Conservation (phyloP, 805 yeast genomes). For the Saccharomycopsis fibuligera region DNA sequence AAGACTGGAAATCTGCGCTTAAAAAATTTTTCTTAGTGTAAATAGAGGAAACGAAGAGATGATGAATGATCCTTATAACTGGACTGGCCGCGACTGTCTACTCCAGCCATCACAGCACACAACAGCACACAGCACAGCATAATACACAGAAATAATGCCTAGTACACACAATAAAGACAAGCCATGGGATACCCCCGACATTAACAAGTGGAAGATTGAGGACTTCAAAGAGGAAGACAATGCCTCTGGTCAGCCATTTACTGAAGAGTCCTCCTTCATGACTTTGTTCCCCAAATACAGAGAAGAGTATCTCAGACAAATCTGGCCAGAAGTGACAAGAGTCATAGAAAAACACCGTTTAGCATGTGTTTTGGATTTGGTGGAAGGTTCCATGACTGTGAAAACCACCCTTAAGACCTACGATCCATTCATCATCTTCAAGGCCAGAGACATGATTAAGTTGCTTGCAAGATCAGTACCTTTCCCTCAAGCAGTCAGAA, state of each 20-base stretch:
- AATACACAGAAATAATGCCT: too few species aligned
- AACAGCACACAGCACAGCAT: too few species aligned
- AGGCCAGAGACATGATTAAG: conserved; percentile 92
- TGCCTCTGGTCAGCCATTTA: conserved; percentile 76
- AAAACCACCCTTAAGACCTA: conserved; percentile 91
- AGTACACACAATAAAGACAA: conserved; percentile 91
- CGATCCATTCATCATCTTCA: conserved; percentile 90
- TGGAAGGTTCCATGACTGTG: conserved; percentile 97
- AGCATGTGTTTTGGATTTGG: conserved; percentile 80
- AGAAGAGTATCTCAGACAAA: conserved; percentile 78
- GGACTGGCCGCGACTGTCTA: too few species aligned
- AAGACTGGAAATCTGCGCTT: too few species aligned
- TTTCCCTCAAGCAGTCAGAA: conserved; percentile 90
- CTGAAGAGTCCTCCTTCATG: conserved; percentile 95
- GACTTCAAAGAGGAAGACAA: conserved; percentile 89
- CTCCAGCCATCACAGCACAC: too few species aligned
- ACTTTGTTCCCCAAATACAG: conserved; percentile 95
- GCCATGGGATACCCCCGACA: conserved; percentile 96
- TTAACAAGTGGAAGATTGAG: conserved; percentile 87
- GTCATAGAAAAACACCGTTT: conserved; percentile 67
- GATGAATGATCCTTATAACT: too few species aligned
- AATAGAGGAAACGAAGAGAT: too few species aligned
- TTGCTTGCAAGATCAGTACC: conserved; percentile 94
- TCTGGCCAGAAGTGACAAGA: conserved; percentile 91
- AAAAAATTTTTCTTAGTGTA: too few species aligned